These are phyloP conservation scores for Durusdinium trenchii DNA, from an alignment of 73 alveolate genomes.

Conservation along the genomic window DNA sequence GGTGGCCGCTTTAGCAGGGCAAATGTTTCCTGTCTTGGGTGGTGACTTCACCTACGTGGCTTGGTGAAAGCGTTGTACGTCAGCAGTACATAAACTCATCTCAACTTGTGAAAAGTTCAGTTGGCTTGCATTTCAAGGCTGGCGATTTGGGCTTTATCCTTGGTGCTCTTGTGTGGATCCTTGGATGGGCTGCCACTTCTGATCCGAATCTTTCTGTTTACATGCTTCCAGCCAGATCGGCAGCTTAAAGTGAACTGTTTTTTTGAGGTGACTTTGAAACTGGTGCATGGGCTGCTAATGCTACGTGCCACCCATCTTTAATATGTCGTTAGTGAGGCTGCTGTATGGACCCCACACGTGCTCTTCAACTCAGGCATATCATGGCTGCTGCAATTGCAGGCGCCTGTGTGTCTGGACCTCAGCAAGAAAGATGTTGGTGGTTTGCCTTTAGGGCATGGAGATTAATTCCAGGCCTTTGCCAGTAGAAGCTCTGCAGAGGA, in stretches of 20 bases:
- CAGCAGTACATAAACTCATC: too few species aligned
- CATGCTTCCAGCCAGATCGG: background rate
- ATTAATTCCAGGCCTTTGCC: background rate
- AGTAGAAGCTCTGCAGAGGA: background rate
- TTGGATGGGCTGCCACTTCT: background rate
- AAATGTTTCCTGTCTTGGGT: conserved; percentile 44
- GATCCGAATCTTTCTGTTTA: background rate
- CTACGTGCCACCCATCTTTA: background rate
- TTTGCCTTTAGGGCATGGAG: background rate
- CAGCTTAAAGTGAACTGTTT: background rate
- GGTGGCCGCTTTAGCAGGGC: conserved; percentile 48
- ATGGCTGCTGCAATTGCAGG: conserved; percentile 77
- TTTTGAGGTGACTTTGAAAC: conserved; percentile 9
- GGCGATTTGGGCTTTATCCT: conserved; percentile 18
- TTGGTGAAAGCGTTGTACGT: background rate
- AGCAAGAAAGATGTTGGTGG: background rate
- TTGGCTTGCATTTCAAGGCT: too few species aligned
- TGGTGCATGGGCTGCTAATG: conserved; percentile 31
- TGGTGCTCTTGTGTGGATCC: conserved; percentile 12
- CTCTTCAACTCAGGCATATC: too few species aligned
- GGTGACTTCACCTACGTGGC: conserved; percentile 41
- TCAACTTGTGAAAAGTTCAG: too few species aligned
- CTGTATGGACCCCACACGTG: too few species aligned
- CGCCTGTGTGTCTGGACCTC: conserved; percentile 47
- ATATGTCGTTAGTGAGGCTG: too few species aligned